Percentiles rank a stretch among this genome's conserved stretches.
These are phyloP conservation scores for Tricholoma sp. DNA, from an alignment of 768 basidiomycete genomes.

Conservation along the genomic window DNA sequence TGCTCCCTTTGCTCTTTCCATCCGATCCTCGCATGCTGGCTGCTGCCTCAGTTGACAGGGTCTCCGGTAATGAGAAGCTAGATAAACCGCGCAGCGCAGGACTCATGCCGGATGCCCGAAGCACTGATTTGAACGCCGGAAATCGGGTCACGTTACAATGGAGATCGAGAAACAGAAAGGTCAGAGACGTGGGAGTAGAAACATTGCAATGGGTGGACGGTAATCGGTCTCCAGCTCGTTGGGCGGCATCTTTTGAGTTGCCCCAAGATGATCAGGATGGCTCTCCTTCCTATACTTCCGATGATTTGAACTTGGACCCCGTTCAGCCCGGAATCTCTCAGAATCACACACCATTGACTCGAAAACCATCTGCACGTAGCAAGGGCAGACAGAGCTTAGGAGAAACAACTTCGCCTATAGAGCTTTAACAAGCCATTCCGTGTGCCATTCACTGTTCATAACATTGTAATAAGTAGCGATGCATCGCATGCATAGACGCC, in stretches of 20 bases:
- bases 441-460: not conserved
- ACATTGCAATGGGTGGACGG: constrained; percentile 72
- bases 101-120: constrained; percentile 22
- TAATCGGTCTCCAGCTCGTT: constrained; percentile 51
- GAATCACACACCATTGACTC: constrained; percentile 58
- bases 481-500: not conserved
- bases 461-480: not conserved
- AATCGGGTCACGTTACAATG: constrained; percentile 36
- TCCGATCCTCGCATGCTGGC: constrained; percentile 74
- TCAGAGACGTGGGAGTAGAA: constrained; percentile 57
- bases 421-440: constrained; percentile 5
- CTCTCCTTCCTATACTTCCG: constrained; percentile 17
- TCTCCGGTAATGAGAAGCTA: constrained; percentile 28
- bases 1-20: constrained; percentile 86
- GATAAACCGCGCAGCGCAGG: not conserved
- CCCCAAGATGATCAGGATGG: constrained; percentile 32
- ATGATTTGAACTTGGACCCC: constrained; percentile 22
- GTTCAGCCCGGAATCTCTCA: constrained; percentile 23
- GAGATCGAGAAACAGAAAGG: constrained; percentile 51
- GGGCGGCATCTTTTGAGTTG: constrained; percentile 42
- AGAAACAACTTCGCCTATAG: constrained; percentile 37
- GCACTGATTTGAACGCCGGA: constrained; percentile 10
- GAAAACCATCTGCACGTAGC: constrained; percentile 55
- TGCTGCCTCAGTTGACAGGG: constrained; percentile 31
- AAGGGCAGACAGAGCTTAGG: constrained; percentile 49